Percentiles rank a stretch among this genome's conserved stretches.
phyloP scores from a whole-genome alignment of 2,329 filamentous ascomycete genomes.

The Dactylonectria macrodidyma region DNA sequence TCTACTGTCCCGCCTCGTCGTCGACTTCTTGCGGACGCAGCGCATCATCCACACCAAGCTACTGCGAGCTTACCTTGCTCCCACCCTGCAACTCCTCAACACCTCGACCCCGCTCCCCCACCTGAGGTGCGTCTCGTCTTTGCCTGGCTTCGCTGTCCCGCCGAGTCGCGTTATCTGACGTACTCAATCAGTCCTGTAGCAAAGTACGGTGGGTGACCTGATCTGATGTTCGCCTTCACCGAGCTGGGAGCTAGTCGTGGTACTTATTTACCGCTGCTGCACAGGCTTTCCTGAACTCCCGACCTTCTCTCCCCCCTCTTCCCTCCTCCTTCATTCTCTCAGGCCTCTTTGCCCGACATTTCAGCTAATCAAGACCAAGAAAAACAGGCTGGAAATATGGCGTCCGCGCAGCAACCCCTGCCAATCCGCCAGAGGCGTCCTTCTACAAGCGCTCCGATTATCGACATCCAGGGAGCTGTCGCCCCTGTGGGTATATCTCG shows the following conservation, averaged over 20 bases:
- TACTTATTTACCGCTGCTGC: slow-evolving; percentile 39
- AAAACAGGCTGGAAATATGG: slow-evolving; percentile 47
- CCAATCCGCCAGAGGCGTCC: slow-evolving; percentile 82
- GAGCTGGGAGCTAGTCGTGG: slow-evolving; percentile 31
- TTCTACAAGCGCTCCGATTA: slow-evolving; percentile 85
- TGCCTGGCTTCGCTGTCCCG: slow-evolving; percentile 31
- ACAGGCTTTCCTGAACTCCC: slow-evolving; percentile 22
- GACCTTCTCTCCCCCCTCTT: slow-evolving; percentile 26
- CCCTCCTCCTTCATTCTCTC: slow-evolving; percentile 22
- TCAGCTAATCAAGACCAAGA: slow-evolving; percentile 35
- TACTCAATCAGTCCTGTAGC: slow-evolving; percentile 42
- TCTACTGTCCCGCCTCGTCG: not conserved
- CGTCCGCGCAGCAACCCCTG: slow-evolving; percentile 55
- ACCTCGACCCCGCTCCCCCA: slow-evolving; percentile 46
- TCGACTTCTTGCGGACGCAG: slow-evolving; percentile 18
- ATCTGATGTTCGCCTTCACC: slow-evolving; percentile 45
- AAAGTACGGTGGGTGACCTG: slow-evolving; percentile 48
- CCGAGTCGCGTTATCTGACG: slow-evolving; percentile 48
- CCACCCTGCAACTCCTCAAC: slow-evolving; percentile 26
- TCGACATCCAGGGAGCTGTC: slow-evolving; percentile 88
- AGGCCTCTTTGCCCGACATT: slow-evolving; percentile 20
- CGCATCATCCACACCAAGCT: slow-evolving; percentile 37
- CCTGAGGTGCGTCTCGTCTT: slow-evolving; percentile 43
- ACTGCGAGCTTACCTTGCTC: slow-evolving; percentile 45
- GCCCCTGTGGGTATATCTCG: slow-evolving; percentile 87